Conservation (phyloP, 306 rosid species). For the Mimosa bimucronata region DNA sequence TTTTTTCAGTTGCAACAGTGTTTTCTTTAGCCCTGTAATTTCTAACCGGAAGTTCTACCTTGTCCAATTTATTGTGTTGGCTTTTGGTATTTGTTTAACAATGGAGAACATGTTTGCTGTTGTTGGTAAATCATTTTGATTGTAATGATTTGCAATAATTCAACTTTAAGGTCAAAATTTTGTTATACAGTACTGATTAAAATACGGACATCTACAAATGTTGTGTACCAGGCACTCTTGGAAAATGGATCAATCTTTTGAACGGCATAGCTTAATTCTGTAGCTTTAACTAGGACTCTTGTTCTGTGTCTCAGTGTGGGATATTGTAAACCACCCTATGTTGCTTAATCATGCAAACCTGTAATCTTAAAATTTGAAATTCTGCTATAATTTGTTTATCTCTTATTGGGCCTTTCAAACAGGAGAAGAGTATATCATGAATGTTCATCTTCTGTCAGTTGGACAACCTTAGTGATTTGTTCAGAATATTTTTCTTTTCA, state of each 20-base stretch:
- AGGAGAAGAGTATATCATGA: background rate
- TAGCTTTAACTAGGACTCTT: background rate
- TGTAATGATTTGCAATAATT: background rate
- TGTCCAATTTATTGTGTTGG: background rate
- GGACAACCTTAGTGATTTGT: slow-evolving; percentile 21
- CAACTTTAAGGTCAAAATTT: background rate
- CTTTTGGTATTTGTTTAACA: background rate
- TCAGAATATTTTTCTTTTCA: slow-evolving; percentile 5
- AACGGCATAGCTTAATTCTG: background rate
- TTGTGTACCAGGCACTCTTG: background rate
- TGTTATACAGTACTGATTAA: background rate
- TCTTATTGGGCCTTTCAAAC: background rate
- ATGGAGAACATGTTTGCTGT: background rate
- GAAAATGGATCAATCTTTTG: background rate
- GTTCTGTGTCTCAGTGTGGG: background rate
- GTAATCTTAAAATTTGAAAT: background rate
- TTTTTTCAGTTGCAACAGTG: background rate
- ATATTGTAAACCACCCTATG: background rate
- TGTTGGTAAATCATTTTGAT: background rate
- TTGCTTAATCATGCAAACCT: background rate
- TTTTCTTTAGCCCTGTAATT: background rate
- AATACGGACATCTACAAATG: background rate
- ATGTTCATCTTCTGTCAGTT: slow-evolving; percentile 12
- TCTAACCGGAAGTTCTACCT: background rate
- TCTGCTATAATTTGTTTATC: background rate